Evolutionary conservation across 2,329 filamentous ascomycete species (phyloP), one percentile per base, ranked within the genome.

Genomic region (Cercospora sojina): DNA sequence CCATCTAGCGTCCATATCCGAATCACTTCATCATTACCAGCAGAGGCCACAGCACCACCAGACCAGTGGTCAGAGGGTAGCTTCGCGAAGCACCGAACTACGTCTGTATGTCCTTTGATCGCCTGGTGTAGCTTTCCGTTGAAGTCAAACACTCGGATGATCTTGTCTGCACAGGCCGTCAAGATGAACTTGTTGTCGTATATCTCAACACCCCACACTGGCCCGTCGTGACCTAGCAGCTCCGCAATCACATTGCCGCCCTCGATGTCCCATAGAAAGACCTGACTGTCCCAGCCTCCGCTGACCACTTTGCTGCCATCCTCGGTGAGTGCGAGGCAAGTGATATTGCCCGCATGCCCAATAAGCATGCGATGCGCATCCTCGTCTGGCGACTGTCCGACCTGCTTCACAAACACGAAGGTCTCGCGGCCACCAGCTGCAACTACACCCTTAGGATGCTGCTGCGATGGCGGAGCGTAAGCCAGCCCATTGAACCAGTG

Each of bases 281-380:
- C 93, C 70, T 93, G 90, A 31, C 87, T 87, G 79, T 99, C 95
- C 95, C 95, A 99, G 74, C 93, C 91, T 32, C 94, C 95, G 71
- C 94, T 98, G 56, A 97, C 89, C 47, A 98, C 84, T 77, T 88
- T 91, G 55, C 82, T 86, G 1, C 89, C 90, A 66, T 88, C 86
- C 0, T 90, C 86, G 59, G 89, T 90, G 16, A 92, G 89, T 74
- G 96, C 92, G 53, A 99, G 81, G 8, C 93, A 86, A 77, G 94
- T 97, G 55, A 99, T 88, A 74, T 98, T 98, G 77, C 91, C 87
- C 20, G 87, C 85, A 77, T 99, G 95, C 12, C 95, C 94, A 59
- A 97, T 83, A 9, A 99, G 85, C 69, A 98, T 84, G 23, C 91
- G 90, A 72, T 97, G 91, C 8, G 94, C 91, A 79, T 94, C 90